These are phyloP conservation scores for Hemileia vastatrix DNA, from an alignment of 1,284 basidiomycete genomes.

Conservation along the genomic window DNA sequence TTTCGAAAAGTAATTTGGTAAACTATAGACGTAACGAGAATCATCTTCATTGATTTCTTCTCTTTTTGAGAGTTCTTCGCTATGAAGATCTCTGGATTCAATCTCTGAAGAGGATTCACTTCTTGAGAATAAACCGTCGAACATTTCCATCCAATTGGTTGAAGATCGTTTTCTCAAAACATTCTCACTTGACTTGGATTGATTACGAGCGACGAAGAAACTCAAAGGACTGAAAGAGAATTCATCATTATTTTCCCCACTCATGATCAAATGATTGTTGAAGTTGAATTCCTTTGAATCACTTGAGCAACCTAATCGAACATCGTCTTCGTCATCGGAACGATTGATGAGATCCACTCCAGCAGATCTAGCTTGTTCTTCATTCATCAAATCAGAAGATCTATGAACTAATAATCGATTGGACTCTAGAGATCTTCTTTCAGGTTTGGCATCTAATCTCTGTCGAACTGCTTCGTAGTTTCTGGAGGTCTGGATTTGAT, in stretches of 20 bases:
- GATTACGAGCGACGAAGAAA: no score
- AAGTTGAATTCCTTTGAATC: constrained; percentile 33
- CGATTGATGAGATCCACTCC: not conserved
- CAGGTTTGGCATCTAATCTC: constrained; percentile 15
- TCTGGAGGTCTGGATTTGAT: constrained; percentile 28
- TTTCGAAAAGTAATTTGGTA: not conserved
- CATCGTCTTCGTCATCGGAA: not conserved
- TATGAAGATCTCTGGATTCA: not conserved
- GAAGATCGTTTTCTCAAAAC: no score
- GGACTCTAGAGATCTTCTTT: constrained; percentile 5
- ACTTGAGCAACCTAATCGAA: constrained; percentile 26
- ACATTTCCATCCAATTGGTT: not conserved
- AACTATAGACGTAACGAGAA: not conserved
- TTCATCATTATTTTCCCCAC: constrained; percentile 30
- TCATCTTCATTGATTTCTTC: not conserved
- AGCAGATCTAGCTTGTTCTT: not conserved
- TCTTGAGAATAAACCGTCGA: not conserved
- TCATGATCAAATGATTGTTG: constrained; percentile 30
- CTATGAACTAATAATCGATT: constrained; percentile 31
- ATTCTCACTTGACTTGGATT: no score
- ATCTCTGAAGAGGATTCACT: not conserved
- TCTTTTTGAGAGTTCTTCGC: not conserved
- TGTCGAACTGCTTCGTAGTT: constrained; percentile 29
- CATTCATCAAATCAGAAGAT: constrained; percentile 30
- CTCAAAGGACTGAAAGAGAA: constrained; percentile 27